Base-by-base conservation (phyloP, 345 rosid genomes). In the Arabidopsis arenosa region DNA sequence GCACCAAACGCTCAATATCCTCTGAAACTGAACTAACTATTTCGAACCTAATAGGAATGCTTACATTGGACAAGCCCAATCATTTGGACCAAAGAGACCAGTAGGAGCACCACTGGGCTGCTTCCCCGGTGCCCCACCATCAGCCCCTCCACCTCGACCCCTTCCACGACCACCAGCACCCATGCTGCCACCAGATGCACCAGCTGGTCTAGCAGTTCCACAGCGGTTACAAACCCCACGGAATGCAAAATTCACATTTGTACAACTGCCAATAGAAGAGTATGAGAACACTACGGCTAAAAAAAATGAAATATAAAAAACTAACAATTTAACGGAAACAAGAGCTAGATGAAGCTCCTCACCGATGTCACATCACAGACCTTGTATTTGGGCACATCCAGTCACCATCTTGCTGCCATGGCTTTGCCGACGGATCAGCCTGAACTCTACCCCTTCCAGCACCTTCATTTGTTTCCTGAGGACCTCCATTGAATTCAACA, bases 361-460 rank as follows among this genome's bases (percentile, higher is more conserved):
- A 93, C 99, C 98, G 77, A 91, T 88, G 61, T 96, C 93, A 92
- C 85, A 95, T 86, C 98, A 95, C 98, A 93, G 97, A 93, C 99
- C 99, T 95, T 93, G 98, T 90, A 93, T 95, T 95, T 35, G 98
- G 94, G 85, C 99, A 95, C 80, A 84, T 63, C 99, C 99, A 95
- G 78, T 95, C 98, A 79, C 98, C 99, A 6, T 95, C 99, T 79
- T 93, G 99, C 74, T 88, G 89, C 98, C 98, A 93, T 11, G 88
- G 83, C 84, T 93, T 90, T 33, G 87, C 99, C 0, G 89, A 70
- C 79, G 89, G 85, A 77, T 92, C 97, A 56, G 68, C 85, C 68
- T 84, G 88, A 63, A 96, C 98, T 85, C 90, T 88, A 56, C 94
- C 99, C 51, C 76, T 85, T 67, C 89, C 98, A 71, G 69, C 80